Evolutionary conservation across 2,329 filamentous ascomycete genomes (phyloP), one percentile per base, ranked within the genome.

Genomic region (Colletotrichum incanum): DNA sequence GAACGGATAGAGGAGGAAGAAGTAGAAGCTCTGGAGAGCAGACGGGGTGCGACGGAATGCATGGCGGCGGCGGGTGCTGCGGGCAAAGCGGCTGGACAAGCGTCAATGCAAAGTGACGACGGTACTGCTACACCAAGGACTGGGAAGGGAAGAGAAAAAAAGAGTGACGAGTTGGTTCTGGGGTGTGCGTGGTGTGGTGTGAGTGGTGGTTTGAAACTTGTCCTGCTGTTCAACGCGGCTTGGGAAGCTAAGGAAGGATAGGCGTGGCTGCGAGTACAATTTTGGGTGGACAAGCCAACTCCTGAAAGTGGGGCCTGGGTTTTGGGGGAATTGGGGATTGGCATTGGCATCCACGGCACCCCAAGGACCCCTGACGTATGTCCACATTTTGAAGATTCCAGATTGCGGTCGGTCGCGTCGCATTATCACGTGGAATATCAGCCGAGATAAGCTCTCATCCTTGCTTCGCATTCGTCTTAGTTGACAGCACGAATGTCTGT

Each of bases 21-120:
- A 45, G 60, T 31, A 31, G 66, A 68, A 50, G 66, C 66, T 43
- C 66, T 41, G 20, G 66, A 58, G 59, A 68, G 66, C 59, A 68
- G 59, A 60, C 65, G 58, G 26, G 59, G 50, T 26, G 66, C 50
- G 41, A 64, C 54, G 50, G 59, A 41, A 31, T 68, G 59, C 66
- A 68, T 68, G 59, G 31, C 49, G 37, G 65, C 23, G 45, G 55
- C 16, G 23, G 34, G 11, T 41, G 20, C 8, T 37, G 34, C 43
- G n/a, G 41, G 43, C 28, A 41, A 41, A 54, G 47, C 47, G 47
- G 47, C 45, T 63, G 16, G 60, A 39, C 14, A 39, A 18, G 20
- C 52, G 43, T 45, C 31, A 56, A 65, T 65, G 62, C 62, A 65
- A 56, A 65, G 62, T 56, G 62, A 55, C 61, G 61, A 54, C 14